Base-by-base conservation (phyloP, 108 stramenopile genomes). In the Pseudonitzschia multiseries region DNA sequence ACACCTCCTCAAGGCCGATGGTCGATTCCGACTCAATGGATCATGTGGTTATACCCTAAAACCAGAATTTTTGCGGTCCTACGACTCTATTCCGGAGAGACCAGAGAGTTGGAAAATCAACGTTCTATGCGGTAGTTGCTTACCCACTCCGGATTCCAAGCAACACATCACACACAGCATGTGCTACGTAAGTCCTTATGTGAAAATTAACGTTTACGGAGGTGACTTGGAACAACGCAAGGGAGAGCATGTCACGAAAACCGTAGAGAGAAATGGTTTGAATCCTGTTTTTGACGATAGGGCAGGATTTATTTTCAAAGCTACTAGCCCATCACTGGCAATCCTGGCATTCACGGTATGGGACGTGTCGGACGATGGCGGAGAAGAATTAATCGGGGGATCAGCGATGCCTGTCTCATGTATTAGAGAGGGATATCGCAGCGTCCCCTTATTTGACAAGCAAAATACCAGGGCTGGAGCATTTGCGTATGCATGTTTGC, bases 41-140 rank as follows among this genome's bases (percentile, higher is more conserved):
- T 89, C 83, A 21, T 89, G 84, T 63, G 99, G 99, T 10, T 99
- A 99, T 81, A 91, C 98, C 15, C 81, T 97, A 8, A 98, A 98
- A 75, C 97, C 98, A 15, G 73, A 79, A 71, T 71, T 79, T 54
- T 54, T 94, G 51, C 51, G 75, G 59, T 50, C 67, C 6, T 79
- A 79, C 40, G 70, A 81, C 70, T 64, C 71, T 33, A 76, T 72
- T 69, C 67, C 42, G 15, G 78, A 80, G 42, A 65, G 70, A 46
- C 67, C 78, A 29, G 74, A 81, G 69, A 66, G 72, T 18, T 78
- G 94, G 78, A 88, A 70, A 15, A 71, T 97, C 48, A 65, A 80
- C 32, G 73, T 97, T 13, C 70, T 96, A 56, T 83, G 83, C 65
- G 96, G 92, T 17, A 78, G 61, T 43, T 90, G 83, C 63, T 75